Evolutionary conservation across 169 alveolate species (phyloP).

Genomic region (Pseudocohnilembus persalinus): DNA sequence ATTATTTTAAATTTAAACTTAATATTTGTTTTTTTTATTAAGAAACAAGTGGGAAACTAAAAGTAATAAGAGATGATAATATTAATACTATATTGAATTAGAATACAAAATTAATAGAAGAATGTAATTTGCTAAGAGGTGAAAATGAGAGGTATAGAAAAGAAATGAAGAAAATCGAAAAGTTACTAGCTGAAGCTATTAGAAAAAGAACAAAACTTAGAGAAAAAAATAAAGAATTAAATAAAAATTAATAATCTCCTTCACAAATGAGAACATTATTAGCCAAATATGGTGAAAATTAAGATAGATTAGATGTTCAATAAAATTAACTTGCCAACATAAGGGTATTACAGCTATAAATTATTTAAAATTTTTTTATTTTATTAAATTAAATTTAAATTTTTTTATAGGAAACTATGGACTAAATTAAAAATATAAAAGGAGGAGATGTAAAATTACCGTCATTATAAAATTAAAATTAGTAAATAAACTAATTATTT

Average conservation of each 20-base stretch:
- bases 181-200: conserved; percentile 43
- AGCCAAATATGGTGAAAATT: conserved; percentile 19
- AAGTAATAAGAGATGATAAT: conserved; percentile 40
- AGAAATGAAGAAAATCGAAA: conserved; percentile 45
- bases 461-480: too few relatives aligned
- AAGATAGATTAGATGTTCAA: background rate
- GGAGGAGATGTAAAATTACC: too few relatives aligned
- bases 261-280: conserved; percentile 13
- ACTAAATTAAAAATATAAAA: too few relatives aligned
- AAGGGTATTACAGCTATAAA: background rate
- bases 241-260: background rate
- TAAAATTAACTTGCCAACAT: conserved; percentile 1
- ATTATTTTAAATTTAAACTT: too few relatives aligned
- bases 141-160: conserved; percentile 47
- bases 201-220: conserved; percentile 41
- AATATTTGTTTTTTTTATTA: too few relatives aligned
- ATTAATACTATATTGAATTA: conserved; percentile 43
- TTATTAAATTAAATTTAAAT: too few relatives aligned
- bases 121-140: conserved; percentile 45
- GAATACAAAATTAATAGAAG: conserved; percentile 47
- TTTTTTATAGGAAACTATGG: too few relatives aligned
- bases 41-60: conserved; percentile 36
- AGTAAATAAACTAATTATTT: too few relatives aligned
- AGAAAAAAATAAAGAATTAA: conserved; percentile 21
- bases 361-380: too few relatives aligned